These are phyloP conservation scores for Pythium dissotocum DNA, from an alignment of 352 stramenopile genomes.

Conservation along the genomic window DNA sequence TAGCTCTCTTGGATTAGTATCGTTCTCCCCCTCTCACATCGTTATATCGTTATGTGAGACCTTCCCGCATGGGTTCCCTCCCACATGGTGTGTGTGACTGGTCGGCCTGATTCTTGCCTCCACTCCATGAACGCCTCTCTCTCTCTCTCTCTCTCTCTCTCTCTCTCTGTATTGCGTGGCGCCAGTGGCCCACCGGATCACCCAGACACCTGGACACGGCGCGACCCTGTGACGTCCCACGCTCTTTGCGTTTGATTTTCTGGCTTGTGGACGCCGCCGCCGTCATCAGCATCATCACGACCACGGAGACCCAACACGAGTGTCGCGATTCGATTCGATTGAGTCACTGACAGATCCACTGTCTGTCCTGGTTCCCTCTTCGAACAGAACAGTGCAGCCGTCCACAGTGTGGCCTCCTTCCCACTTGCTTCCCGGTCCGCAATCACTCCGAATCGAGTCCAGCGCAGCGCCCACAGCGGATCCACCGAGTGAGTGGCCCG, in stretches of 20 bases:
- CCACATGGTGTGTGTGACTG: background rate
- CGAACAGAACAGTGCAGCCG: no score
- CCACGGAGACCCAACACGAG: background rate
- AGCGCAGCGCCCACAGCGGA: no score
- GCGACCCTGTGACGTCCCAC: background rate
- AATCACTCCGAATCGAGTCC: no score
- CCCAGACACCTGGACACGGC: no score
- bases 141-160: background rate
- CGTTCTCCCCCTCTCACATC: background rate
- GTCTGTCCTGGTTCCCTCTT: no score
- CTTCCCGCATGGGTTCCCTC: background rate
- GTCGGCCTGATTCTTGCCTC: conserved; percentile 2
- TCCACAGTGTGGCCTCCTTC: no score
- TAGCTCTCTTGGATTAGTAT: conserved; percentile 4
- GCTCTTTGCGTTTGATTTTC: background rate
- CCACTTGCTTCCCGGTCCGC: no score
- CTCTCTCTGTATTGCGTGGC: background rate
- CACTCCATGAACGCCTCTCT: background rate
- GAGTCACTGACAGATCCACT: no score
- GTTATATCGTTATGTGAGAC: background rate
- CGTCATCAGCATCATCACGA: conserved; percentile 1
- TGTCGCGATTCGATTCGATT: background rate
- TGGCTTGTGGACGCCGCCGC: background rate
- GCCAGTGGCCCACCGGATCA: no score
- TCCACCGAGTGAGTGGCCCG: no score